Conservation (phyloP, 169 alveolate species). For the Eimeria acervulina region DNA sequence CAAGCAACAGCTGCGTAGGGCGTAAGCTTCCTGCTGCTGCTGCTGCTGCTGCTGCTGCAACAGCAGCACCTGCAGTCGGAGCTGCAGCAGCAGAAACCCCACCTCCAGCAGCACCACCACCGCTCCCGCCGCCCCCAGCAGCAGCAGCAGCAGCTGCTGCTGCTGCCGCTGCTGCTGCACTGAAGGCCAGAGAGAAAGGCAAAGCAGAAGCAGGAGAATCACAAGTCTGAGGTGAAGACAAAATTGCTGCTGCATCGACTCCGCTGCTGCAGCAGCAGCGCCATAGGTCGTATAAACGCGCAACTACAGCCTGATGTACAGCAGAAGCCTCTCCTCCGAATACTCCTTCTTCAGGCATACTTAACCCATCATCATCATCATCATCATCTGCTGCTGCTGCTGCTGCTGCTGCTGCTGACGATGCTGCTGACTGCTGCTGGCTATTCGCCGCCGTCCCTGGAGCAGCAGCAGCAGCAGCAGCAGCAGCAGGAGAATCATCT, state of each 20-base stretch:
- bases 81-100: neutral
- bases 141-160: constrained; percentile 23
- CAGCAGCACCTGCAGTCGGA: constrained; percentile 2
- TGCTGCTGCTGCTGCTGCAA: constrained; percentile 26
- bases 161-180: neutral
- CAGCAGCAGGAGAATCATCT: neutral
- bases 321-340: neutral
- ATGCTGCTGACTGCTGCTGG: neutral
- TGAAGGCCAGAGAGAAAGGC: constrained; percentile 10
- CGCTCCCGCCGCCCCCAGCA: neutral
- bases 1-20: constrained; percentile 42
- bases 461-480: neutral
- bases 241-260: constrained; percentile 7
- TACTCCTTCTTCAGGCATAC: no score
- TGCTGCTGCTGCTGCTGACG: neutral
- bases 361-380: no score
- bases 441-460: neutral
- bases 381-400: neutral
- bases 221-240: neutral
- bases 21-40: no score
- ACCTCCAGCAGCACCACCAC: neutral
- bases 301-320: constrained; percentile 60
- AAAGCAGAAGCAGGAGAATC: neutral
- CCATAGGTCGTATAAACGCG: constrained; percentile 72
- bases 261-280: constrained; percentile 70